Conservation (phyloP, 2,329 filamentous ascomycete species). For the Fusarium sp. region DNA sequence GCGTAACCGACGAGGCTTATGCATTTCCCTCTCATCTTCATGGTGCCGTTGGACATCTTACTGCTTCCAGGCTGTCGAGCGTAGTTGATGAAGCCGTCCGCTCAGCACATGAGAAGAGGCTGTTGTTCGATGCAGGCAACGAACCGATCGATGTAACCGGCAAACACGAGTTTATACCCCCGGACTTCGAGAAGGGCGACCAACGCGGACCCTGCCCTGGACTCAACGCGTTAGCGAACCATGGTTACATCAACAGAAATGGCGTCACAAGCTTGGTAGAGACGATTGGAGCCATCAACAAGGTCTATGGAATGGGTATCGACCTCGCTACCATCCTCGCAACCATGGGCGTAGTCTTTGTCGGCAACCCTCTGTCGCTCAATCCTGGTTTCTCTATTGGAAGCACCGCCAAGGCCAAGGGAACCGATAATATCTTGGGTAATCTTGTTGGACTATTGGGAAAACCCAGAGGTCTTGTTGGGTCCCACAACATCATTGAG, state of each 20-base stretch:
- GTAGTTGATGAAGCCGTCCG: background rate
- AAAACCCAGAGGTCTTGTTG: conserved; percentile 9
- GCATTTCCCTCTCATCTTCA: conserved; percentile 8
- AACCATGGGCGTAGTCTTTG: conserved; percentile 15
- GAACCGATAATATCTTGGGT: conserved; percentile 7
- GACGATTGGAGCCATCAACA: conserved; percentile 28
- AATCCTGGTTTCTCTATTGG: conserved; percentile 24
- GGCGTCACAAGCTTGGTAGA: conserved; percentile 33
- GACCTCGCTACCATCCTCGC: conserved; percentile 12
- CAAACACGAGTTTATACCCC: conserved; percentile 42
- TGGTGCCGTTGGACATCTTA: background rate
- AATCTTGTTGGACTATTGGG: conserved; percentile 13
- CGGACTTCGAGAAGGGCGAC: conserved; percentile 41
- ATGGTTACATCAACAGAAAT: conserved; percentile 48
- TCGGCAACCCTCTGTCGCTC: conserved; percentile 17
- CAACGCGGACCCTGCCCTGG: conserved; percentile 49
- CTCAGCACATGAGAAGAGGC: background rate
- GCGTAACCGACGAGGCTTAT: background rate
- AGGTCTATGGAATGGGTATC: conserved; percentile 16
- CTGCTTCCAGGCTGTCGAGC: background rate
- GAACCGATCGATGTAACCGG: conserved; percentile 17
- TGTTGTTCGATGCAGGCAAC: background rate
- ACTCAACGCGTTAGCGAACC: conserved; percentile 52
- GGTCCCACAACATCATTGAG: conserved; percentile 25
- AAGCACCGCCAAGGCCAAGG: background rate